Conservation (phyloP, 176 grass and related monocot genomes). For the Avena atlantica region DNA sequence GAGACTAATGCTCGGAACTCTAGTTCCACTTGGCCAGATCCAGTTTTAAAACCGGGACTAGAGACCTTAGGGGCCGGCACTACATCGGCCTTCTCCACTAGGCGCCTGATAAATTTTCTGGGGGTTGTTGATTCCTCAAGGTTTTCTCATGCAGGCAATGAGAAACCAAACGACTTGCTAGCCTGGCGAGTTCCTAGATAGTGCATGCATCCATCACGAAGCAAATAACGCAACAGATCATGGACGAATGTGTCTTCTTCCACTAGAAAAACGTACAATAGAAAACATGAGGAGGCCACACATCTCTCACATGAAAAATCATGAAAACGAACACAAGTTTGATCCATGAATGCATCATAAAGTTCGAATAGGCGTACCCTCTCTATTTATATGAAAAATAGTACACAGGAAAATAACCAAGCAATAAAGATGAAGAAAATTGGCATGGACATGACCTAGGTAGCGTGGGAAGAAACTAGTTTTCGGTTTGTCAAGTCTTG, state of each 20-base stretch:
- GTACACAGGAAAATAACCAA: neutral
- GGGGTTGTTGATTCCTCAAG: neutral
- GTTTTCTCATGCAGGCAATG: neutral
- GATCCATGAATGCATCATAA: neutral
- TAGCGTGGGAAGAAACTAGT: neutral
- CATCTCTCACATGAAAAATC: neutral
- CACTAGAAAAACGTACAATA: no score
- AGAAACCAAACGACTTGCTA: neutral
- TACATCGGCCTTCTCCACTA: no score
- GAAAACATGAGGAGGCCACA: neutral
- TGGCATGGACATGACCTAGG: constrained; percentile 10
- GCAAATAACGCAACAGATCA: neutral
- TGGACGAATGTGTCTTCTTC: neutral
- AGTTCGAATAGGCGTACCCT: neutral
- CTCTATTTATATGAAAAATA: neutral
- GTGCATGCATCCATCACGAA: neutral
- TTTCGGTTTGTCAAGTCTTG: neutral
- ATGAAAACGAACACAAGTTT: constrained; percentile 2
- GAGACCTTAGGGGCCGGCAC: no score
- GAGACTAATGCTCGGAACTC: no score
- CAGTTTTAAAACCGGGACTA: no score
- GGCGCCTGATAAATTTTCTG: neutral
- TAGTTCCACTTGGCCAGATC: no score
- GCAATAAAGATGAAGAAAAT: constrained; percentile 11
- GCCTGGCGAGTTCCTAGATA: neutral